These are phyloP conservation scores for Aspergillus sergii DNA, from an alignment of 2,329 filamentous ascomycete species.

Conservation along the genomic window DNA sequence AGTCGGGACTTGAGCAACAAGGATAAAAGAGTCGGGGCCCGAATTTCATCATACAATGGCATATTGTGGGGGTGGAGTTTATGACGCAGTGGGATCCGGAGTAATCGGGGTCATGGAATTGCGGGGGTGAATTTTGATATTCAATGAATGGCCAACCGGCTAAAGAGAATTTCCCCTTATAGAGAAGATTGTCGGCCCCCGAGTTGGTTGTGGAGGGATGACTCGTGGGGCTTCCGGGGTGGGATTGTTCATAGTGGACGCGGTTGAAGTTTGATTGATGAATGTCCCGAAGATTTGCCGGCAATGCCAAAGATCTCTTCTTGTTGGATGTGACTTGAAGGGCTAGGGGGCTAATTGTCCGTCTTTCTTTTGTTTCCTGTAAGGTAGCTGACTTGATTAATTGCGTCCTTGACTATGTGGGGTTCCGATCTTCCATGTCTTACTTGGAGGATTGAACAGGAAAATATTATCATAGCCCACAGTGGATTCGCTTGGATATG, in stretches of 20 bases:
- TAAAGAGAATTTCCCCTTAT: neutral
- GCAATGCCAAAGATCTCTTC: neutral
- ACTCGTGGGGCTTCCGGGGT: neutral
- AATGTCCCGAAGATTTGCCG: conserved; percentile 12
- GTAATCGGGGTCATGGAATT: neutral
- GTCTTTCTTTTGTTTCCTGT: neutral
- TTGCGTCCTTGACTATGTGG: neutral
- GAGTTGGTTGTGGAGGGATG: neutral
- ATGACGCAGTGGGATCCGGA: neutral
- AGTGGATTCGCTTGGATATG: neutral
- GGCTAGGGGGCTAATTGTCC: neutral
- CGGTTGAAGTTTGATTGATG: conserved; percentile 1
- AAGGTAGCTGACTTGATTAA: neutral
- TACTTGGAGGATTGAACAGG: no score
- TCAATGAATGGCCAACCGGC: neutral
- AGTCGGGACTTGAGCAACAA: neutral
- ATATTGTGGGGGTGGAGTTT: neutral
- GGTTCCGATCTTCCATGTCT: no score
- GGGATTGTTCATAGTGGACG: neutral
- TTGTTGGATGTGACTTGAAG: neutral
- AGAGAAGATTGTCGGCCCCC: conserved; percentile 7
- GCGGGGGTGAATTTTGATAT: neutral
- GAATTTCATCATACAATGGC: neutral
- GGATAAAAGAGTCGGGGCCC: neutral
- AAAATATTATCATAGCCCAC: no score